A percentile compares a stretch with the other conserved stretches of the same genome.
Conservation (phyloP, 2,329 filamentous ascomycete genomes). For the Diaporthe vexans region DNA sequence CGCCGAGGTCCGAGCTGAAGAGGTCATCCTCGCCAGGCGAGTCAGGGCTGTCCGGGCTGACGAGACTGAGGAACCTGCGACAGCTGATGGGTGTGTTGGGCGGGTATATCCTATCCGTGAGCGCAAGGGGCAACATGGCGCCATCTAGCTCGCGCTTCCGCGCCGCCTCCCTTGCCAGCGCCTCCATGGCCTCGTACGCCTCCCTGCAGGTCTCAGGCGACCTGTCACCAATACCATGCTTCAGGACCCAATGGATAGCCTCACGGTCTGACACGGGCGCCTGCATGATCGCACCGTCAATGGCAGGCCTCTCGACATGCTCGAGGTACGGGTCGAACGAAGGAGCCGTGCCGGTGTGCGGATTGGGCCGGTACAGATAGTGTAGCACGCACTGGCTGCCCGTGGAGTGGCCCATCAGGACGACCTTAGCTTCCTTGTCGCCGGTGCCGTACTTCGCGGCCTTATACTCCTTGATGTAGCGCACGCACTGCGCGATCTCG, state of each 20-base stretch:
- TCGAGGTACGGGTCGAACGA: slow-evolving; percentile 47
- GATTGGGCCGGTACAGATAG: slow-evolving; percentile 65
- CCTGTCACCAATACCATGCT: slow-evolving; percentile 49
- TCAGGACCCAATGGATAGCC: slow-evolving; percentile 57
- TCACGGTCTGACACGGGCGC: slow-evolving; percentile 75
- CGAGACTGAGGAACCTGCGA: slow-evolving; percentile 59
- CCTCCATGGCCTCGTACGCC: slow-evolving; percentile 55
- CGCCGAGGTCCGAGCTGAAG: slow-evolving; percentile 72
- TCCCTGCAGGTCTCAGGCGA: slow-evolving; percentile 48
- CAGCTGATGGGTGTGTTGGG: slow-evolving; percentile 49
- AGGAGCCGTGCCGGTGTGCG: slow-evolving; percentile 45
- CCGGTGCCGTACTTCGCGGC: slow-evolving; percentile 47
- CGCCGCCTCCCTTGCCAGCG: slow-evolving; percentile 50
- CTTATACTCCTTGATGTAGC: slow-evolving; percentile 52
- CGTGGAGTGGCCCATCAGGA: slow-evolving; percentile 77
- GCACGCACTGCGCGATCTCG: slow-evolving; percentile 51
- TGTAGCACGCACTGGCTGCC: slow-evolving; percentile 77
- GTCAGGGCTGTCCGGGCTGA: slow-evolving; percentile 60
- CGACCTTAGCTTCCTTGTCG: slow-evolving; percentile 61
- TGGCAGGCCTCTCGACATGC: slow-evolving; percentile 54
- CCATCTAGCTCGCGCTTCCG: slow-evolving; percentile 47
- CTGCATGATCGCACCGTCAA: slow-evolving; percentile 75
- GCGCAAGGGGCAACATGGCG: slow-evolving; percentile 50
- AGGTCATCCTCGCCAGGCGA: slow-evolving; percentile 72
- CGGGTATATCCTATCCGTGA: slow-evolving; percentile 50